phyloP scores from a whole-genome alignment of 2,329 filamentous ascomycete genomes.

The Fusarium robinianum region DNA sequence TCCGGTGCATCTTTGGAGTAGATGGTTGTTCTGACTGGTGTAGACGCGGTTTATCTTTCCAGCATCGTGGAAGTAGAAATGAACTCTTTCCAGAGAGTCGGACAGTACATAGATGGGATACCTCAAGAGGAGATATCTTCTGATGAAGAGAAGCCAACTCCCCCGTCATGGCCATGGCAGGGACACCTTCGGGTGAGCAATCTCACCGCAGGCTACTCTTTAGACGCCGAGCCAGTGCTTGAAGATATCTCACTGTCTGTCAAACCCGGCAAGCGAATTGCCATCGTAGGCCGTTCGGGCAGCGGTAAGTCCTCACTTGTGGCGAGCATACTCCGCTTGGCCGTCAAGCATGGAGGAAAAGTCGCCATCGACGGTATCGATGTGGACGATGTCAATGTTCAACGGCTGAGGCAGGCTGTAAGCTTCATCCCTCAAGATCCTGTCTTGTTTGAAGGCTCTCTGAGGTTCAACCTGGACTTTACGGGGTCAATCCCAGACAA shows the following conservation, averaged over 20 bases:
- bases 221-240: neutral
- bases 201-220: slow-evolving; percentile 4
- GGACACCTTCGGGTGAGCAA: slow-evolving; percentile 1
- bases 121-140: neutral
- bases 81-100: slow-evolving; percentile 7
- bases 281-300: slow-evolving; percentile 73
- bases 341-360: neutral
- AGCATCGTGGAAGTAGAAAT: slow-evolving; percentile 8
- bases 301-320: slow-evolving; percentile 75
- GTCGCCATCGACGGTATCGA: slow-evolving; percentile 4
- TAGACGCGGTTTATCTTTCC: slow-evolving; percentile 6
- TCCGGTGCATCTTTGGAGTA: neutral
- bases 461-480: slow-evolving; percentile 55
- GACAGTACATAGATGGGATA: slow-evolving; percentile 5
- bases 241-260: slow-evolving; percentile 1
- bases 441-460: slow-evolving; percentile 62
- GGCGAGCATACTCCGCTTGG: slow-evolving; percentile 44
- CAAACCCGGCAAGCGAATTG: slow-evolving; percentile 25
- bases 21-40: neutral
- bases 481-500: slow-evolving; percentile 46
- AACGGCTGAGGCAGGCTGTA: slow-evolving; percentile 54
- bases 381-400: slow-evolving; percentile 49
- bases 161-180: neutral
- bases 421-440: slow-evolving; percentile 66
- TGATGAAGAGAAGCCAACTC: neutral